Evolutionary conservation across 768 basidiomycete species (phyloP).

Genomic region (Termitomyces sp.): DNA sequence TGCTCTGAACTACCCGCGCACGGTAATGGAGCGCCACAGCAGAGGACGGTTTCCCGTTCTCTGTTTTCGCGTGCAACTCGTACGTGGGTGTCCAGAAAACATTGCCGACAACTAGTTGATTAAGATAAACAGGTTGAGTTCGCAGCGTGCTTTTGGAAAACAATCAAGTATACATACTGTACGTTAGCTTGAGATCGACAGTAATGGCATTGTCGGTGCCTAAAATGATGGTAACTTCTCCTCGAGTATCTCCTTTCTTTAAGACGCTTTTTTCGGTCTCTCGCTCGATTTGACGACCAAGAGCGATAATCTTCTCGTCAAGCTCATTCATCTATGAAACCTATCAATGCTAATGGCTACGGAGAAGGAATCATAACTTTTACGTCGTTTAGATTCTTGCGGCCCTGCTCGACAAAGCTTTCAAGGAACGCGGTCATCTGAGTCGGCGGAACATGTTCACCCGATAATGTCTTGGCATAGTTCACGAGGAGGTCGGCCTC

Average conservation of each 20-base stretch:
- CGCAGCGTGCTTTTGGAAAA: not conserved
- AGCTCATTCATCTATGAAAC: constrained; percentile 23
- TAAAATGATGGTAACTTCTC: constrained; percentile 38
- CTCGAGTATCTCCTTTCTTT: constrained; percentile 29
- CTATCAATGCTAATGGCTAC: not conserved
- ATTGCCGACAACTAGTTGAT: constrained; percentile 45
- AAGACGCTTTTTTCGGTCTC: constrained; percentile 24
- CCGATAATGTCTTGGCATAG: constrained; percentile 39
- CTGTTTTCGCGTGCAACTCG: constrained; percentile 49
- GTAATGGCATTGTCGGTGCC: constrained; percentile 28
- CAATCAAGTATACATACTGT: constrained; percentile 31
- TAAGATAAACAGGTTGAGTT: not conserved
- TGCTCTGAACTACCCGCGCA: constrained; percentile 45
- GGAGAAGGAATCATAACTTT: constrained; percentile 1
- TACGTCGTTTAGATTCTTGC: constrained; percentile 27
- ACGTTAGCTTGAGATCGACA: constrained; percentile 45
- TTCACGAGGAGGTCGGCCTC: constrained; percentile 35
- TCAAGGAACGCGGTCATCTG: constrained; percentile 37
- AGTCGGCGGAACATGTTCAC: constrained; percentile 32
- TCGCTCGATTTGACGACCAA: constrained; percentile 33
- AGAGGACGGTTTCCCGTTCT: constrained; percentile 37
- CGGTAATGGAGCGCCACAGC: constrained; percentile 48
- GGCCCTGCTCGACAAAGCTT: constrained; percentile 32
- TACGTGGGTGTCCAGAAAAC: constrained; percentile 51
- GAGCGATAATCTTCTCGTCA: constrained; percentile 33